A percentile compares a stretch with the other conserved stretches of the same genome.
Evolutionary conservation across 768 basidiomycete genomes (phyloP).

Genomic region (Albatrellus ellisii): DNA sequence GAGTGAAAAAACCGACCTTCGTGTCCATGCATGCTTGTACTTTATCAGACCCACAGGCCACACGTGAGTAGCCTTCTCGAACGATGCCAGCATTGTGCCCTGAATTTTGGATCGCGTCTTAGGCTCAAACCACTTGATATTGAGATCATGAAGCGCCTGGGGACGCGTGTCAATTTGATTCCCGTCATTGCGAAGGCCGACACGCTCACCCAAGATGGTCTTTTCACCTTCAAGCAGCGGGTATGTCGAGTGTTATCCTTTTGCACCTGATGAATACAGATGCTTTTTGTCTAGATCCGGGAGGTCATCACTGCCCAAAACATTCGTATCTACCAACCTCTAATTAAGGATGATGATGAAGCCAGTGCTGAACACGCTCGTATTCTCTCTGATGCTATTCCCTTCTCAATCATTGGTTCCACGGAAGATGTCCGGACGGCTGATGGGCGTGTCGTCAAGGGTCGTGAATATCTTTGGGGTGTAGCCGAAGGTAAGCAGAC

Average conservation of each 20-base stretch:
- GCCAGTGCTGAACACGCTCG: slow-evolving; percentile 81
- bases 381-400: slow-evolving; percentile 80
- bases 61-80: slow-evolving; percentile 47
- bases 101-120: slow-evolving; percentile 3
- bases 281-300: slow-evolving; percentile 45
- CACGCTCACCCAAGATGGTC: slow-evolving; percentile 89
- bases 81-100: slow-evolving; percentile 2
- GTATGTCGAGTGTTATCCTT: slow-evolving; percentile 30
- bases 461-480: slow-evolving; percentile 98
- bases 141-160: slow-evolving; percentile 99
- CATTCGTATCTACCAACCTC: slow-evolving; percentile 91
- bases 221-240: slow-evolving; percentile 84
- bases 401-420: slow-evolving; percentile 97
- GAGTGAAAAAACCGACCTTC: slow-evolving; percentile 83
- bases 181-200: slow-evolving; percentile 97
- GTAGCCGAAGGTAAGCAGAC: slow-evolving; percentile 80
- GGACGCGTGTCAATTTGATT: slow-evolving; percentile 95
- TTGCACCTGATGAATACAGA: slow-evolving; percentile 9
- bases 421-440: slow-evolving; percentile 87
- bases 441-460: slow-evolving; percentile 91
- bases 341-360: slow-evolving; percentile 81
- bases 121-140: slow-evolving; percentile 96
- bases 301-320: slow-evolving; percentile 85
- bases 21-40: slow-evolving; percentile 95
- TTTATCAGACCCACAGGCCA: slow-evolving; percentile 95